Evolutionary conservation across 2,329 filamentous ascomycete genomes (phyloP), one percentile per base, ranked within the genome.

Genomic region (Microsporum audouinii): DNA sequence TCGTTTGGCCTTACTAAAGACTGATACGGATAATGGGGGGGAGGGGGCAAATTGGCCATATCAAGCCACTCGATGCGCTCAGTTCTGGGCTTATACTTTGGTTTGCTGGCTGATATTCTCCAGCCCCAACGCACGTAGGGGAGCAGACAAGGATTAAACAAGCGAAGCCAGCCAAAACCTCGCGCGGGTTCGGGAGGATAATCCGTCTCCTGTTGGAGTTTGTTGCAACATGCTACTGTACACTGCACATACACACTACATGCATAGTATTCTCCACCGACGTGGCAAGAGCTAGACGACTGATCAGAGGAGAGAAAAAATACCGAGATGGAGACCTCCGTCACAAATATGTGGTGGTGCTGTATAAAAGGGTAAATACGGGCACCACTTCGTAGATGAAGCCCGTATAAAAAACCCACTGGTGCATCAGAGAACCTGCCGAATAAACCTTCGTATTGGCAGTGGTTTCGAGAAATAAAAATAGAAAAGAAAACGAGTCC

Each of bases 231-330:
- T 55, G 51, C 51, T 34, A 55, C 31, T 33, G 29, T 43, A 43
- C 51, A 36, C 51, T 53, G 49, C 49, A 53, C 31, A 8, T 8
- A 33, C 49, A 29, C 12, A 34, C 51, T 36, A 31, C 51, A 6
- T 55, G 51, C 51, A 55, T 55, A 55, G 7, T 17, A n/a, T 36
- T 34, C 51, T 55, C 51, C 51, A 55, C 51, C 51, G 51, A 55
- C 31, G 33, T 51, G 27, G 45, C 45, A 29, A 51, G 45, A 51
- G 27, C 10, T 14, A 29, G 27, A 31, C 12, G 27, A 51, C 14
- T 31, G 45, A 31, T 7, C n/a, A 31, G 45, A 51, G 17, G 49
- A 33, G 14, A n/a, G 49, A 12, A 33, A 55, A 55, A 33, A 27
- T 51, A 23, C 12, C 10, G 31, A 31, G 14, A 55, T 55, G 51